Evolutionary conservation across 1,284 basidiomycete genomes (phyloP), one percentile per base, ranked within the genome.

Genomic region (Tremellales sp.): DNA sequence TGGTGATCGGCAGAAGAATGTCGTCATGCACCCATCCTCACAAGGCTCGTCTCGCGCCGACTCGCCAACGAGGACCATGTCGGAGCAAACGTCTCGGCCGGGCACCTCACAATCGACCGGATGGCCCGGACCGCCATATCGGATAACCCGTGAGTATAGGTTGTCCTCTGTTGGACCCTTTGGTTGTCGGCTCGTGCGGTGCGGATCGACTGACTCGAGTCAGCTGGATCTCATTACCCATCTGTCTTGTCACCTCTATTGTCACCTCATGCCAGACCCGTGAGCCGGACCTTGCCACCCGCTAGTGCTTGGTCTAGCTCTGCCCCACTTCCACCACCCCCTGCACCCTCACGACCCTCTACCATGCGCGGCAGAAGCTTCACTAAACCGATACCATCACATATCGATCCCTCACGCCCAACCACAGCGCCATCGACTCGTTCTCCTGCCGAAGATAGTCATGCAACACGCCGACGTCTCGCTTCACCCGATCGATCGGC

Each of bases 1-100:
- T 62, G 84, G 83, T 27, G 82, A 80, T 54, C 81, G 83, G 35
- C 87, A 91, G 62, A 84, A 86, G 76, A 91, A 91, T 67, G 82
- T 92, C 21, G 88, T 92, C 43, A 77, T 89, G 25, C 87, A 90
- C 67, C 87, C 88, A 0, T 85, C 54, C 1, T 58, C 65, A 2
- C 46, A 48, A 3, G 48, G 52, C 11, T 46, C 49, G 4, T 46
- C 52, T 10, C 35, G 47, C 12, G 13, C 46, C 13, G 52, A 53
- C 11, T 53, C 52, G 3, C 52, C 29, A 8, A 8, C 29, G 8
- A 8, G 29, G 19, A 4, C 44, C 10, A 8, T 40, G 10, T 31
- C 29, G 8, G 29, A 31, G 15, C 29, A 31, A 8, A 8, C 29
- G 10, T 8, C 10, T 31, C 8, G 29, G 15, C 37, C 37, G 8